phyloP scores from a whole-genome alignment of 2,329 filamentous ascomycete species.

The Fonsecaea erecta region DNA sequence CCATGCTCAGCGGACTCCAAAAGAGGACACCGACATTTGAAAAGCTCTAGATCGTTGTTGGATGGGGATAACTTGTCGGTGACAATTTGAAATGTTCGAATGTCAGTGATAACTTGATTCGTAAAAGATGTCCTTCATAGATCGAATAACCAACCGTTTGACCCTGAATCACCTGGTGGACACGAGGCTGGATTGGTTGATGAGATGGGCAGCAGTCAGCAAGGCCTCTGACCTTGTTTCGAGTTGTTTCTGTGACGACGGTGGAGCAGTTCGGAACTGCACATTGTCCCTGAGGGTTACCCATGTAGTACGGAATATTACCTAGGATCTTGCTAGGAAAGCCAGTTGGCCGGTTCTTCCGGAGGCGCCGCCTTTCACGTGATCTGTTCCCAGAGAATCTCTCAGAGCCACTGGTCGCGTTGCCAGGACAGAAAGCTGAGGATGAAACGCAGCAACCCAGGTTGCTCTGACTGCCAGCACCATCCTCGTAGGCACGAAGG shows the following conservation, averaged over 20 bases:
- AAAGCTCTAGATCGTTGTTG: conserved; percentile 68
- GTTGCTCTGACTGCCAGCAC: conserved; percentile 9
- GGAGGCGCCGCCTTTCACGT: conserved; percentile 19
- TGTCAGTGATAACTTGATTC: background rate
- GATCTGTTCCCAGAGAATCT: background rate
- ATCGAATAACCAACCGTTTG: background rate
- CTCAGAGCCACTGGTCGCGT: conserved; percentile 1
- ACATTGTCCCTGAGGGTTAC: background rate
- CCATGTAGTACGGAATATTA: too few relatives aligned
- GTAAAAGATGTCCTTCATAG: background rate
- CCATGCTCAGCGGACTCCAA: conserved; percentile 75
- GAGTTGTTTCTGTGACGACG: conserved; percentile 20
- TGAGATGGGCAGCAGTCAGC: conserved; percentile 6
- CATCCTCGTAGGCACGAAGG: background rate
- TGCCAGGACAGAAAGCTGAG: conserved; percentile 11
- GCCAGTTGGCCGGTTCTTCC: conserved; percentile 5
- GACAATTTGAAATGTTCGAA: too few relatives aligned
- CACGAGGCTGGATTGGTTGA: background rate
- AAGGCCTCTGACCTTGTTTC: background rate
- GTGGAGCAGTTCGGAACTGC: background rate
- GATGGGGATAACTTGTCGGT: background rate
- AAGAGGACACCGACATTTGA: conserved; percentile 82
- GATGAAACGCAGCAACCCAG: background rate
- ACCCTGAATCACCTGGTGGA: background rate
- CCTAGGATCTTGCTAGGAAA: background rate